Conservation (phyloP, 2,329 filamentous ascomycete genomes). For the Endoconidiophora polonica region DNA sequence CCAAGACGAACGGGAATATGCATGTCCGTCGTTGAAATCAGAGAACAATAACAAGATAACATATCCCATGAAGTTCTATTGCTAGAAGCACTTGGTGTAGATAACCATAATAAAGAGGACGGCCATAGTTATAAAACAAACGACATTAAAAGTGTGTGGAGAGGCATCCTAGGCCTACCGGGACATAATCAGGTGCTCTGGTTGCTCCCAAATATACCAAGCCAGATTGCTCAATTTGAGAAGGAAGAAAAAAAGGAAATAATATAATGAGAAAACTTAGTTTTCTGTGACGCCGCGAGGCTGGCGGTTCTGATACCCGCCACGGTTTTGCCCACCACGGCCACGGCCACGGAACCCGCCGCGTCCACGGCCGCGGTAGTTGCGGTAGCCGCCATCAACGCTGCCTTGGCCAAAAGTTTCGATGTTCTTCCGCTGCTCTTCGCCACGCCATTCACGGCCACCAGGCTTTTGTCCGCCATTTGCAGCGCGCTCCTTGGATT, state of each 20-base stretch:
- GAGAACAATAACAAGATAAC: too few relatives aligned
- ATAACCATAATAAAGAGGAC: too few relatives aligned
- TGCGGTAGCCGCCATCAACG: slow-evolving; percentile 64
- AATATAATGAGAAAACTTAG: slow-evolving; percentile 5
- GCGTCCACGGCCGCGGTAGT: slow-evolving; percentile 65
- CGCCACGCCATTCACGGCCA: slow-evolving; percentile 74
- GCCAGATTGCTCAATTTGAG: too few relatives aligned
- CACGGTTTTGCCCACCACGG: slow-evolving; percentile 24
- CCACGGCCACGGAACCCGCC: slow-evolving; percentile 35
- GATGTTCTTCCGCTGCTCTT: slow-evolving; percentile 90
- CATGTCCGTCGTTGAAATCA: too few relatives aligned
- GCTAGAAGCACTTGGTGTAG: too few relatives aligned
- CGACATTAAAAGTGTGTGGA: too few relatives aligned
- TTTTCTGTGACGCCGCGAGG: slow-evolving; percentile 2
- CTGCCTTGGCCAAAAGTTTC: slow-evolving; percentile 96
- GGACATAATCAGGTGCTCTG: too few relatives aligned
- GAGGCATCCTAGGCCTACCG: not conserved
- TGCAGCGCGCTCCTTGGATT: slow-evolving; percentile 75
- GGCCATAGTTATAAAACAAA: too few relatives aligned
- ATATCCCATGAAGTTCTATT: too few relatives aligned
- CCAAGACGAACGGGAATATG: too few relatives aligned
- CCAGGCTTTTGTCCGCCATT: slow-evolving; percentile 50
- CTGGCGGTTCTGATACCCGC: slow-evolving; percentile 14
- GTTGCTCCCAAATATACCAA: too few relatives aligned
- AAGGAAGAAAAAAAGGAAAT: not conserved